These are phyloP conservation scores for Starmerella geochares DNA, from an alignment of 805 yeast species.

Conservation along the genomic window DNA sequence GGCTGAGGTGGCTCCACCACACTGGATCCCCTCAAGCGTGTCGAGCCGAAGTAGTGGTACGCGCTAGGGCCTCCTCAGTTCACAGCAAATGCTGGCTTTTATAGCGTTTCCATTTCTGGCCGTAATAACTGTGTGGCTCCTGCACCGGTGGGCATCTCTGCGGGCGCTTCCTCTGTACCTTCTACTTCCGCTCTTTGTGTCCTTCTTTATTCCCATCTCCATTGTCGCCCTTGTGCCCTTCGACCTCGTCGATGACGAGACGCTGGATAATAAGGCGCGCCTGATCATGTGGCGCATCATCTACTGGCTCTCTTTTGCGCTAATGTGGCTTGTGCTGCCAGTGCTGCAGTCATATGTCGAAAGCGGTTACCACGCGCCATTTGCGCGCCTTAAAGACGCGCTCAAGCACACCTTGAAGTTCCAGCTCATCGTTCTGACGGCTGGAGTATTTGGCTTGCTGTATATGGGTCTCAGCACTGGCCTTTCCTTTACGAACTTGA, in stretches of 20 bases:
- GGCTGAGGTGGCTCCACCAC: neutral
- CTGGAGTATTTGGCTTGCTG: slow-evolving; percentile 45
- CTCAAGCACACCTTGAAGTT: slow-evolving; percentile 46
- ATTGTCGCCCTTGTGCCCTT: slow-evolving; percentile 64
- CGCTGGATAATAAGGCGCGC: slow-evolving; percentile 40
- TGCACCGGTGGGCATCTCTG: slow-evolving; percentile 22
- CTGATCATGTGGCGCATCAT: slow-evolving; percentile 59
- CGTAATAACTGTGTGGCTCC: slow-evolving; percentile 18
- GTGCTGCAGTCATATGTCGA: slow-evolving; percentile 60
- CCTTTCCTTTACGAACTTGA: slow-evolving; percentile 45
- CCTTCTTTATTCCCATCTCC: slow-evolving; percentile 66
- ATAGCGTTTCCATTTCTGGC: slow-evolving; percentile 22
- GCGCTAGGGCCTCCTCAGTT: neutral
- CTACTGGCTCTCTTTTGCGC: slow-evolving; percentile 70
- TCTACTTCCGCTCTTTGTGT: slow-evolving; percentile 19
- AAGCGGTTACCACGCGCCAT: slow-evolving; percentile 51
- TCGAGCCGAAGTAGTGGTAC: neutral
- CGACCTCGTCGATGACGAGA: slow-evolving; percentile 49
- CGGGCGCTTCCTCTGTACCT: slow-evolving; percentile 22
- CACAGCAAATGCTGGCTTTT: slow-evolving; percentile 18
- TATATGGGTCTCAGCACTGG: slow-evolving; percentile 52
- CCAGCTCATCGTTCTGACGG: slow-evolving; percentile 46
- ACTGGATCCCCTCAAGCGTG: neutral
- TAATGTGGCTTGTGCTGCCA: slow-evolving; percentile 72
- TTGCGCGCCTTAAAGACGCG: slow-evolving; percentile 46